Evolutionary conservation across 352 stramenopile genomes (phyloP).

Genomic region (Phytopythium delawarense): DNA sequence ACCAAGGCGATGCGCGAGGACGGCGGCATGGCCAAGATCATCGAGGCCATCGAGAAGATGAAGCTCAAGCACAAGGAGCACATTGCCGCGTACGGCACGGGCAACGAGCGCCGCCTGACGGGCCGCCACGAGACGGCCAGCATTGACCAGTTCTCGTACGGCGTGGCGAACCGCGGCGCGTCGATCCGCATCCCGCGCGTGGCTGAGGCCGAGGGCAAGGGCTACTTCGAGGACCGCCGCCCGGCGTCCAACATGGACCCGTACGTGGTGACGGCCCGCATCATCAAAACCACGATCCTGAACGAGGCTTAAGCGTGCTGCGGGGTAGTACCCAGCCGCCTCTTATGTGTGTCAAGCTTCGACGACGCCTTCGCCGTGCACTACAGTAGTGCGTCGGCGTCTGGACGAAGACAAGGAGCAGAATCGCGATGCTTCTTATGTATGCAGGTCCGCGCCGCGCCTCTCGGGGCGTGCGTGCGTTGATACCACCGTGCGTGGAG

Average conservation of each 20-base stretch:
- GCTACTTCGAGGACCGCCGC: constrained; percentile 95
- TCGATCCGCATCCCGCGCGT: constrained; percentile 92
- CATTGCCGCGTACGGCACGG: constrained; percentile 95
- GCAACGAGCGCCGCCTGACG: constrained; percentile 96
- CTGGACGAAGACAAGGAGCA: neutral
- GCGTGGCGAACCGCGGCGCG: constrained; percentile 96
- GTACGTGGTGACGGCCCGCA: constrained; percentile 96
- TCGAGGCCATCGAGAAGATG: constrained; percentile 97
- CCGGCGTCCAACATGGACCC: constrained; percentile 98
- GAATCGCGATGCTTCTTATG: constrained; percentile 15
- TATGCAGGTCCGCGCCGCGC: constrained; percentile 11
- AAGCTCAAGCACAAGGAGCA: constrained; percentile 96
- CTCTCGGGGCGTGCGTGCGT: neutral
- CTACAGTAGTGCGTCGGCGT: neutral
- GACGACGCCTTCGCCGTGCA: neutral
- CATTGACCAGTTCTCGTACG: constrained; percentile 96
- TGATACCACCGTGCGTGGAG: neutral
- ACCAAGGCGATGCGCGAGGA: constrained; percentile 96
- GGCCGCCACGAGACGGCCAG: constrained; percentile 95
- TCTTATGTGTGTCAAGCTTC: neutral
- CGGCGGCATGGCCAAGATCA: constrained; percentile 92
- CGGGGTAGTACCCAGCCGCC: neutral
- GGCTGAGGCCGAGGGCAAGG: constrained; percentile 90
- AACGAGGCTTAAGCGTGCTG: constrained; percentile 49
- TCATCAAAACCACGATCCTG: constrained; percentile 95